These are phyloP conservation scores for Xylariaceae sp. DNA, from an alignment of 2,329 filamentous ascomycete genomes.

Conservation along the genomic window DNA sequence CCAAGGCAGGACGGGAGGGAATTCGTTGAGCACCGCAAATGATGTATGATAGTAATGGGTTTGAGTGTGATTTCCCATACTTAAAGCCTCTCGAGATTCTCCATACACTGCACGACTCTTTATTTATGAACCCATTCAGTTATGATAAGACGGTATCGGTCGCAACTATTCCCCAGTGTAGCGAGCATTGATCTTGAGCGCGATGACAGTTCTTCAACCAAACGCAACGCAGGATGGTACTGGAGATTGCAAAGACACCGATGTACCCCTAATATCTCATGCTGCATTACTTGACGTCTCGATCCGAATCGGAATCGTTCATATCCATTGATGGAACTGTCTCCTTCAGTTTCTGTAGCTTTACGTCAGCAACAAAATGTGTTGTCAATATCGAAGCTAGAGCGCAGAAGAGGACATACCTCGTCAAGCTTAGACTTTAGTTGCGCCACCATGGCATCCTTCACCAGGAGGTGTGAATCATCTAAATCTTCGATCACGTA, in stretches of 20 bases:
- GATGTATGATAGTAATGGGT: constrained; percentile 5
- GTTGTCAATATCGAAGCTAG: neutral
- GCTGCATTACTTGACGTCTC: constrained; percentile 29
- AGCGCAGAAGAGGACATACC: constrained; percentile 37
- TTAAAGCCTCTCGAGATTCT: constrained; percentile 31
- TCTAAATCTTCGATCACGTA: constrained; percentile 79
- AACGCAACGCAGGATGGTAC: no score
- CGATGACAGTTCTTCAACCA: no score
- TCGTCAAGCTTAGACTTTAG: constrained; percentile 67
- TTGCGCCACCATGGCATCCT: constrained; percentile 65
- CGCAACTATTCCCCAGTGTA: no score
- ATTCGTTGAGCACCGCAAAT: neutral
- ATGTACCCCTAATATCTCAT: no score
- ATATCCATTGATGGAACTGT: constrained; percentile 44
- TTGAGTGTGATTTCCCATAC: constrained; percentile 6
- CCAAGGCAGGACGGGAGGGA: neutral
- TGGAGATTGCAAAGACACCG: no score
- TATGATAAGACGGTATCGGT: no score
- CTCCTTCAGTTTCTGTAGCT: constrained; percentile 43
- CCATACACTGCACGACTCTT: no score
- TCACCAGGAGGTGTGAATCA: constrained; percentile 70
- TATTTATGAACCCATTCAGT: no score
- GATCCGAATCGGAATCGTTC: constrained; percentile 46
- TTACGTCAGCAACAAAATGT: constrained; percentile 12
- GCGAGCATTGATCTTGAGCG: no score